These are phyloP conservation scores for Yueomyces sinensis DNA, from an alignment of 805 yeast genomes.

Conservation along the genomic window DNA sequence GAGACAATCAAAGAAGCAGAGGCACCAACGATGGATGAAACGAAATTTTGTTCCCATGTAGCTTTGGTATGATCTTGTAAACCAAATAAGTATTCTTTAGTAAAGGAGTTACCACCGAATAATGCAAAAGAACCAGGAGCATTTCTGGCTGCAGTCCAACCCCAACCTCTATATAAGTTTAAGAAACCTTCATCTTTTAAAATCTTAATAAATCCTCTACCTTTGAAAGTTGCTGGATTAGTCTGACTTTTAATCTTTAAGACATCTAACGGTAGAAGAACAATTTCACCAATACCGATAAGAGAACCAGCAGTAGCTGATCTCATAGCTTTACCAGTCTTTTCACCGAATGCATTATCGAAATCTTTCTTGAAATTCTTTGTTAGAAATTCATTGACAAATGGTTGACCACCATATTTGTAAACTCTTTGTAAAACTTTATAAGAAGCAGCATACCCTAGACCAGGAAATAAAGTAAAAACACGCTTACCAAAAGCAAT, in stretches of 20 bases:
- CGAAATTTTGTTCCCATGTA: conserved; percentile 89
- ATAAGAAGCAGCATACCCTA: conserved; percentile 96
- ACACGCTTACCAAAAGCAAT: conserved; percentile 60
- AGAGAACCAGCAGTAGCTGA: conserved; percentile 96
- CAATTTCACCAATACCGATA: conserved; percentile 96
- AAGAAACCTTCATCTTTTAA: conserved; percentile 75
- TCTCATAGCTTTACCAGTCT: conserved; percentile 93
- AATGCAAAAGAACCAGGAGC: conserved; percentile 98
- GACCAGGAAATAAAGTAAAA: conserved; percentile 87
- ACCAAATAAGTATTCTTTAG: conserved; percentile 88
- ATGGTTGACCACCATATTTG: conserved; percentile 99
- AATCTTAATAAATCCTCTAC: conserved; percentile 88
- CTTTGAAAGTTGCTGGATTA: conserved; percentile 98
- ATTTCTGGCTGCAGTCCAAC: conserved; percentile 99
- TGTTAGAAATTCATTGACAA: conserved; percentile 85
- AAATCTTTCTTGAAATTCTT: conserved; percentile 56
- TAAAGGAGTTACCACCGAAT: conserved; percentile 97
- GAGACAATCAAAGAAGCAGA: conserved; percentile 91
- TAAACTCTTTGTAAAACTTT: conserved; percentile 94
- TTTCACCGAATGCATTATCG: conserved; percentile 73
- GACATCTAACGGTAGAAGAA: conserved; percentile 88
- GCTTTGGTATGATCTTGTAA: conserved; percentile 80
- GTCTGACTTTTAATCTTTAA: conserved; percentile 98
- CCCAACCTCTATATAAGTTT: conserved; percentile 95
- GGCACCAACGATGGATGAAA: conserved; percentile 93